Evolutionary conservation across 192 early-diverging fungal genomes (phyloP).

Genomic region (Coemansia sp.): DNA sequence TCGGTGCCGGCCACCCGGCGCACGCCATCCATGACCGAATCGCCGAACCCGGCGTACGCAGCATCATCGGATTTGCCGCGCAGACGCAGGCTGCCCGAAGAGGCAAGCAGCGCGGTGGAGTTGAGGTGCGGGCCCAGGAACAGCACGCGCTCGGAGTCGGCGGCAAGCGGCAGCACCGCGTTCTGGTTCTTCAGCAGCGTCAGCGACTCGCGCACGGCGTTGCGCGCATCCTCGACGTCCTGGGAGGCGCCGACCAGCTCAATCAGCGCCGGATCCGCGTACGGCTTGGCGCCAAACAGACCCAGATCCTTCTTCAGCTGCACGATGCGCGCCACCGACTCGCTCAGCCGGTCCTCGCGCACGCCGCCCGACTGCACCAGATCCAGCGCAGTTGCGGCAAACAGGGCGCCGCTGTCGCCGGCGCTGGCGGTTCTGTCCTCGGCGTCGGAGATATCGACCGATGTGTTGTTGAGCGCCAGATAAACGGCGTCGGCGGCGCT

Average conservation of each 20-base stretch:
- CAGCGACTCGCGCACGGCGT: slow-evolving; percentile 59
- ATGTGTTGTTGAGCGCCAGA: slow-evolving; percentile 56
- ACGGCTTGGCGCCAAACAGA: slow-evolving; percentile 45
- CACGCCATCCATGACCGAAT: slow-evolving; percentile 21
- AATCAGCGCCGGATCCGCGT: slow-evolving; percentile 32
- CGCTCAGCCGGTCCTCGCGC: slow-evolving; percentile 46
- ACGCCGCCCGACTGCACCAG: slow-evolving; percentile 50
- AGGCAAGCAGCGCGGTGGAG: slow-evolving; percentile 52
- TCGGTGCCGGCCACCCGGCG: slow-evolving; percentile 7
- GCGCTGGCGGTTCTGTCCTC: slow-evolving; percentile 6
- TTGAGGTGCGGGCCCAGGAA: slow-evolving; percentile 62
- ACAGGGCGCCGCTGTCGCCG: slow-evolving; percentile 55
- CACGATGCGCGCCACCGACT: slow-evolving; percentile 56
- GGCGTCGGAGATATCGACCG: slow-evolving; percentile 58
- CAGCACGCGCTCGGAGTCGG: slow-evolving; percentile 46
- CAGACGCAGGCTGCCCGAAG: slow-evolving; percentile 14
- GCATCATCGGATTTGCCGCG: slow-evolving; percentile 53
- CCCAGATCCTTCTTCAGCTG: slow-evolving; percentile 70
- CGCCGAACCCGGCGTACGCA: slow-evolving; percentile 44
- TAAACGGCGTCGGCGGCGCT: slow-evolving; percentile 56
- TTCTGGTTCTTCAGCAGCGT: slow-evolving; percentile 60
- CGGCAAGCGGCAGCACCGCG: slow-evolving; percentile 49
- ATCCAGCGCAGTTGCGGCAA: slow-evolving; percentile 32
- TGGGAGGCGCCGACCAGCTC: slow-evolving; percentile 47
- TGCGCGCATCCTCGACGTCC: slow-evolving; percentile 50